Evolutionary conservation across 2,329 filamentous ascomycete genomes (phyloP).

Genomic region (Penicillium sclerotigenum): DNA sequence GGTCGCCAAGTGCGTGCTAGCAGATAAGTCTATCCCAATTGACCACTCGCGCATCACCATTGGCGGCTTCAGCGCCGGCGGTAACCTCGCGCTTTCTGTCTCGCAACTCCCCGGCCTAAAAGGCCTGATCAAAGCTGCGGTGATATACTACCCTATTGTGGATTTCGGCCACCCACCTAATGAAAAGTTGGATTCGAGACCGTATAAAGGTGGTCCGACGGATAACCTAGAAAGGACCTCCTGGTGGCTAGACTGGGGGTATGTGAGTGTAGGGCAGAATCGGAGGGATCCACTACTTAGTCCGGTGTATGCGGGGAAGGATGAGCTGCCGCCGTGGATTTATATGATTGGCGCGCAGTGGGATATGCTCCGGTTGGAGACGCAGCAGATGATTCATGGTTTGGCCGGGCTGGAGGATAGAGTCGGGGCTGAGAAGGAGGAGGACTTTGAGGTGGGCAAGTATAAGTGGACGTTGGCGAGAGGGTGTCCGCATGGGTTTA

Average conservation of each 20-base stretch:
- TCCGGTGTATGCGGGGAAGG: constrained; percentile 35
- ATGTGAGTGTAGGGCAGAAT: constrained; percentile 36
- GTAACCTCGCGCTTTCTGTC: constrained; percentile 47
- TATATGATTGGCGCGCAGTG: constrained; percentile 48
- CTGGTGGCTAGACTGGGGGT: constrained; percentile 39
- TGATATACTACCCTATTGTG: constrained; percentile 47
- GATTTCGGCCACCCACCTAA: constrained; percentile 38
- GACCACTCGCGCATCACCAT: constrained; percentile 44
- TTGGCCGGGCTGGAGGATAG: constrained; percentile 23
- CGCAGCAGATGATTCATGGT: constrained; percentile 30
- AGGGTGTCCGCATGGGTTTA: constrained; percentile 17
- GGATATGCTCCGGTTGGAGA: constrained; percentile 44
- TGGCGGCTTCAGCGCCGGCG: constrained; percentile 53
- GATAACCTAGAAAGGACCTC: constrained; percentile 34
- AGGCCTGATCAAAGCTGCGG: constrained; percentile 35
- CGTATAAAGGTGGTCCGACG: constrained; percentile 16
- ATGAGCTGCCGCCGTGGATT: constrained; percentile 42
- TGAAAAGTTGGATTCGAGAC: constrained; percentile 28
- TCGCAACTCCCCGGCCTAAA: constrained; percentile 41
- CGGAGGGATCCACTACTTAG: constrained; percentile 44
- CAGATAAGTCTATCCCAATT: constrained; percentile 47
- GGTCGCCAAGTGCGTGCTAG: constrained; percentile 43
- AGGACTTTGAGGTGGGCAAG: constrained; percentile 14
- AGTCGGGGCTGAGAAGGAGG: constrained; percentile 12
- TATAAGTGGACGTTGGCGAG: constrained; percentile 21